Base-by-base conservation (phyloP, 2,329 filamentous ascomycete species). In the Cladosporium sp. region DNA sequence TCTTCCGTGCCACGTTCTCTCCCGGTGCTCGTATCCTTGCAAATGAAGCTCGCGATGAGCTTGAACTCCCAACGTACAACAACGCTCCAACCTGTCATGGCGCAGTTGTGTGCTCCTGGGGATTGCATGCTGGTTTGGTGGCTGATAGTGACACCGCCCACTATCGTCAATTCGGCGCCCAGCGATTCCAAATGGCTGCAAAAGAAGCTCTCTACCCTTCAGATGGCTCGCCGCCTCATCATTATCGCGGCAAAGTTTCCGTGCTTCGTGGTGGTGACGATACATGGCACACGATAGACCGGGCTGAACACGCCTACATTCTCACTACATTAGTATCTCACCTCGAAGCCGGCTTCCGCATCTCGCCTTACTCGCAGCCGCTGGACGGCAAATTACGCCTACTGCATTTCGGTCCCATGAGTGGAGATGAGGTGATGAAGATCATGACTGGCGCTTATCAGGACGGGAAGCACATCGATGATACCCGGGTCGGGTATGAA, bases 41-140 rank as follows among this genome's bases (percentile, higher is more conserved):
- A 15, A 68, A 78, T 56, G 75, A 79, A 69, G 75, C 68, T 19
- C 74, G 73, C 10, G 72, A 77, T 34, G 77, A 80, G 56, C 69
- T 70, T 37, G 60, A 64, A 7, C 63, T 74, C 3, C 63, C 71
- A 1, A 25, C 65, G 49, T 65, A 72, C 32, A 66, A 72, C 20
- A 68, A 62, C 51, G 66, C 60, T 0, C 70, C 70, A 0, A 65
- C 65, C 0, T 66, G 81, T 2, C 82, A 88, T 66, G 92, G 91
- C 24, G 88, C 88, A 22, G 90, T 97, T 20, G 92, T 97, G 1
- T 87, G 87, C 44, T 94, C 89, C 71, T 96, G 95, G 82, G 93
- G 89, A 19, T 85, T 97, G 67, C 93, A 97, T 68, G 90, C 92
- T 28, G 86, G 87, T 40, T 80, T 97, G 3, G 91, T 97, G 20